Conservation (phyloP, 495 filamentous ascomycete genomes). For the Lentithecium fluviatile region DNA sequence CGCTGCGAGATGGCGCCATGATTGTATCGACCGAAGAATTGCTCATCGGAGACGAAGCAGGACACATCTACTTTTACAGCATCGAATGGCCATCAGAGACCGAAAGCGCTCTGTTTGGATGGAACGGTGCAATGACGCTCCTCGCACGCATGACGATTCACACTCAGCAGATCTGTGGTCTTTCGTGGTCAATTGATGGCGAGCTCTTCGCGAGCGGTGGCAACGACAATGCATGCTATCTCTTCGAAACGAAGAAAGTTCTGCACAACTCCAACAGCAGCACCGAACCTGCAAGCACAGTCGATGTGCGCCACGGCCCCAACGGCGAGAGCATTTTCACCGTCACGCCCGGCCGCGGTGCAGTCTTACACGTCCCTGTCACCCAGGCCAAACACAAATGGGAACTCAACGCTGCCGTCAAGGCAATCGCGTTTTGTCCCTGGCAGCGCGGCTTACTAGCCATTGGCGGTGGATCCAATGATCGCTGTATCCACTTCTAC, state of each 20-base stretch:
- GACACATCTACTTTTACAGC: constrained; percentile 81
- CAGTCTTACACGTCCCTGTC: constrained; percentile 37
- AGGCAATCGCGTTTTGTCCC: constrained; percentile 95
- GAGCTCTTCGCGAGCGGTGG: constrained; percentile 80
- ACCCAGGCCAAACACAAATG: constrained; percentile 71
- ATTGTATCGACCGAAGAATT: constrained; percentile 70
- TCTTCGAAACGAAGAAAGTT: constrained; percentile 71
- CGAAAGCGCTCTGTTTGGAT: constrained; percentile 53
- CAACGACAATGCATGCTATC: constrained; percentile 85
- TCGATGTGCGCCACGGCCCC: constrained; percentile 33
- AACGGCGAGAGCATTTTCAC: constrained; percentile 29
- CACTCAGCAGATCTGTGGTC: constrained; percentile 85
- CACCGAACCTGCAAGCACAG: constrained; percentile 12
- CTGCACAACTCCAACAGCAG: constrained; percentile 39
- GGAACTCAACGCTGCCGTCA: constrained; percentile 82
- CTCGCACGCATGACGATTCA: constrained; percentile 76
- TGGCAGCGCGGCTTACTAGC: constrained; percentile 88
- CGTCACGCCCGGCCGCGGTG: constrained; percentile 21
- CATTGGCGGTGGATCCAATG: constrained; percentile 89
- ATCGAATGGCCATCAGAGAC: constrained; percentile 73
- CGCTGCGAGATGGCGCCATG: constrained; percentile 30
- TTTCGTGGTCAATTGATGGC: constrained; percentile 81
- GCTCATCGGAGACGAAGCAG: constrained; percentile 83
- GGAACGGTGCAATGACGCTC: constrained; percentile 75
- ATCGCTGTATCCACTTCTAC: constrained; percentile 94